Evolutionary conservation across 1,284 basidiomycete genomes (phyloP), one percentile per base, ranked within the genome.

Genomic region (Ustilago trichophora): DNA sequence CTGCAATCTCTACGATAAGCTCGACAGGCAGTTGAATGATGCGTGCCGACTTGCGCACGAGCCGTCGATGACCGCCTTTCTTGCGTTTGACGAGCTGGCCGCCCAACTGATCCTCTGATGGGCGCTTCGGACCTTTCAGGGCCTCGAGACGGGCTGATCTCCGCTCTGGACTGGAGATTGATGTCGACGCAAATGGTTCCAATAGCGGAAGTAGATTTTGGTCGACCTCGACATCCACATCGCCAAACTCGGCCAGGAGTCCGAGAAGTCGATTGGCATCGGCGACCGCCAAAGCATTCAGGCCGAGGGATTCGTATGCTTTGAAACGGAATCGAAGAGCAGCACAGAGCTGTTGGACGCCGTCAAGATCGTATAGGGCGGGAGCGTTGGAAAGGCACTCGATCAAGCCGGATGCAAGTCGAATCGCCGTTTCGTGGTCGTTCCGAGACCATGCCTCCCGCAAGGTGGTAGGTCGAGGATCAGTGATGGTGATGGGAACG

Each of bases 1-100:
- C 29, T 10, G 40, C 45, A n/a, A 55, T 36, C n/a, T 31, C 32
- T 15, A 55, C 18, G 21, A 55, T 41, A n/a, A 55, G 25, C 24
- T 55, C 53, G 37, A 43, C 31, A 1, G 53, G 38, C 8, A 55
- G 33, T 26, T 18, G 15, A 16, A 32, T 12, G 36, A 53, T 36
- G 9, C 26, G 8, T 5, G 27, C 10, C n/a, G 34, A 24, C n/a
- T 18, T 35, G 18, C 40, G 46, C 9, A 36, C 6, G 26, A 36
- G 49, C 13, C n/a, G 4, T 15, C 33, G 40, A 5, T 42, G 27
- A 7, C 32, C 40, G 10, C 32, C 19, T 6, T 38, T 51, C 21
- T 21, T 27, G 29, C 48, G 38, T 13, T 51, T 51, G 6, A 42
- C n/a, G 5, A 42, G 29, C 12, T 13, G 16, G 3, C 37, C 40